Base-by-base conservation (phyloP, 2,329 filamentous ascomycete species). In the Pseudocercospora musae region DNA sequence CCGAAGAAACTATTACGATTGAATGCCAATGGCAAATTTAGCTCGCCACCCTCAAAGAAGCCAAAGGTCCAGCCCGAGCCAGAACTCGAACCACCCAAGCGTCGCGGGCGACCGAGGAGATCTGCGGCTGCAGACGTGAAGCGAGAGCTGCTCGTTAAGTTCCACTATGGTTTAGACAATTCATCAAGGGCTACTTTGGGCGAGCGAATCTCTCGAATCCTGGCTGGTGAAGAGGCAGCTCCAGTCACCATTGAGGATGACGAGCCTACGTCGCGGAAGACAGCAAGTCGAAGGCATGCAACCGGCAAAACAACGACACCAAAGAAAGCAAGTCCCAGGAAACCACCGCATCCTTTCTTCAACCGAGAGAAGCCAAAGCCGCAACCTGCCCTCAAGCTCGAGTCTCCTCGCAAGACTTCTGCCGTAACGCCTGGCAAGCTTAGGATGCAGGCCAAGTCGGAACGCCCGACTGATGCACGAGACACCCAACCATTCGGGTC, bases 311-410 rank as follows among this genome's bases (percentile, higher is more conserved):
- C 74, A 31, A 33, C 52, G 7, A 58, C 58, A 7, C 40, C 54
- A 37, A 54, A 68, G 49, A 60, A 62, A 42, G 46, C 50, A 6
- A 53, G 66, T 48, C 62, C 48, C 49, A 68, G 75, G 65, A 71
- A 74, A 65, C 58, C 69, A 56, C 83, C 85, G 0, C 87, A 92
- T 75, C 89, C 89, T 0, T 90, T 92, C 71, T 92, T 92, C 70
- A 72, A 82, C 15, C 85, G 83, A 5, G 89, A 87, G 68, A 21
- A 79, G 6, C 73, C 75, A 8, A 73, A 72, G 6, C 55, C 64
- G 20, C 18, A 69, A 33, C 66, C 70, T 6, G 64, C 72, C 58
- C 56, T 60, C 25, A 71, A 67, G 52, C 65, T 57, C 42, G 62
- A 73, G 29, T 71, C 71, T 42, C 73, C 72, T 8, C 70, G 70